Evolutionary conservation across 2,329 filamentous ascomycete genomes (phyloP).

Genomic region (Monilinia fructigena): DNA sequence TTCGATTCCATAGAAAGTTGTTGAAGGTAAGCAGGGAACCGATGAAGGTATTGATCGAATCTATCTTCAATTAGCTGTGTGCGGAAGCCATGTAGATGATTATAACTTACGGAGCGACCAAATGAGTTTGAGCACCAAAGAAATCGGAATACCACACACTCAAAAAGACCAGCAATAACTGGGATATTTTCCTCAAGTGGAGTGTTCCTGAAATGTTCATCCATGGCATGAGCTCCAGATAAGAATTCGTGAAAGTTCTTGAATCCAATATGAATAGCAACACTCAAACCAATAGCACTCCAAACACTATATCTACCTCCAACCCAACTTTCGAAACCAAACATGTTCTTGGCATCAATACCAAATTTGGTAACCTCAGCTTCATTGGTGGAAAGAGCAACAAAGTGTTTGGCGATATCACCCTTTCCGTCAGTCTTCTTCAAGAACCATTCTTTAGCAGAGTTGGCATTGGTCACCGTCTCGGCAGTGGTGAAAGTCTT

Average conservation of each 20-base stretch:
- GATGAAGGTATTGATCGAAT: constrained; percentile 98
- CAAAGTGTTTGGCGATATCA: constrained; percentile 97
- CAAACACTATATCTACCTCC: constrained; percentile 98
- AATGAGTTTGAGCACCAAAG: constrained; percentile 95
- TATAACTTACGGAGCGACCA: constrained; percentile 80
- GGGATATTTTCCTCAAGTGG: constrained; percentile 95
- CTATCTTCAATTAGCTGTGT: constrained; percentile 49
- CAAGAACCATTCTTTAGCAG: constrained; percentile 95
- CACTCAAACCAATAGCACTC: constrained; percentile 95
- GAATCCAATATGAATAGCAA: constrained; percentile 91
- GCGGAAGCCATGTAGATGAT: constrained; percentile 8
- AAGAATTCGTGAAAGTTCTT: constrained; percentile 98
- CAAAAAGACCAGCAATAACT: constrained; percentile 80
- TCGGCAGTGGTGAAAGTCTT: constrained; percentile 99
- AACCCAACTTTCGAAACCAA: constrained; percentile 98
- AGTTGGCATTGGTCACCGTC: constrained; percentile 95
- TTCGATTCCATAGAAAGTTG: constrained; percentile 99
- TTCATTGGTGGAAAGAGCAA: constrained; percentile 95
- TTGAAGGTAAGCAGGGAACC: constrained; percentile 98
- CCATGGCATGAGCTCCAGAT: constrained; percentile 92
- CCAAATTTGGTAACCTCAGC: constrained; percentile 96
- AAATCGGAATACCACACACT: constrained; percentile 99
- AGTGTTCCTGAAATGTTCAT: constrained; percentile 92
- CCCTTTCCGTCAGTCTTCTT: constrained; percentile 72
- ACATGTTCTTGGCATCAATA: constrained; percentile 99